Evolutionary conservation across 129 eudicot species (phyloP).

Genomic region (Chrysanthemum makinoi): DNA sequence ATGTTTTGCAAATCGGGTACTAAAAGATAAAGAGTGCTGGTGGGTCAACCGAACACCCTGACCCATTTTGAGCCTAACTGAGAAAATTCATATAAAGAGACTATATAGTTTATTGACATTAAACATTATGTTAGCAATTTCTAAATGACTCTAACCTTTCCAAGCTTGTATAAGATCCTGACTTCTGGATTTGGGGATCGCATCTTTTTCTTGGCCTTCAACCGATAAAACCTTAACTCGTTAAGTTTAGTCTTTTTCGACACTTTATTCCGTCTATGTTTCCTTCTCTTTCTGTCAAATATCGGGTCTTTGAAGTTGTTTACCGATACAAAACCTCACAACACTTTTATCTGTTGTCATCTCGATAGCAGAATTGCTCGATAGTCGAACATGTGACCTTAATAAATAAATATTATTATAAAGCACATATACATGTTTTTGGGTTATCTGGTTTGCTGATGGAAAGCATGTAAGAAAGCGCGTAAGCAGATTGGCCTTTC

Average conservation of each 20-base stretch:
- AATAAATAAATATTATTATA: slow-evolving; percentile 3
- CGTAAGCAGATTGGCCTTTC: slow-evolving; percentile 22
- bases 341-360: slow-evolving; percentile 53
- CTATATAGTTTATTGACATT: background rate
- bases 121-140: background rate
- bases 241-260: slow-evolving; percentile 74
- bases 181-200: slow-evolving; percentile 92
- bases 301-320: slow-evolving; percentile 27
- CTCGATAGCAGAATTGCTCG: slow-evolving; percentile 60
- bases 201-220: slow-evolving; percentile 95
- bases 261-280: slow-evolving; percentile 28
- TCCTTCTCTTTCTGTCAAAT: slow-evolving; percentile 30
- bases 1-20: background rate
- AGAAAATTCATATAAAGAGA: background rate
- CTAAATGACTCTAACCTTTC: slow-evolving; percentile 51
- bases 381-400: slow-evolving; percentile 42
- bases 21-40: too few relatives aligned
- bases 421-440: slow-evolving; percentile 19
- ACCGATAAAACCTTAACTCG: slow-evolving; percentile 78
- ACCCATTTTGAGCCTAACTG: too few relatives aligned
- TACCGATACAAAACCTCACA: slow-evolving; percentile 57
- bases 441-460: slow-evolving; percentile 22
- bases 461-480: slow-evolving; percentile 15
- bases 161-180: slow-evolving; percentile 82
- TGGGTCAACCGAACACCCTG: too few relatives aligned